phyloP scores from a whole-genome alignment of 805 yeast species.

The Priceomyces medius region DNA sequence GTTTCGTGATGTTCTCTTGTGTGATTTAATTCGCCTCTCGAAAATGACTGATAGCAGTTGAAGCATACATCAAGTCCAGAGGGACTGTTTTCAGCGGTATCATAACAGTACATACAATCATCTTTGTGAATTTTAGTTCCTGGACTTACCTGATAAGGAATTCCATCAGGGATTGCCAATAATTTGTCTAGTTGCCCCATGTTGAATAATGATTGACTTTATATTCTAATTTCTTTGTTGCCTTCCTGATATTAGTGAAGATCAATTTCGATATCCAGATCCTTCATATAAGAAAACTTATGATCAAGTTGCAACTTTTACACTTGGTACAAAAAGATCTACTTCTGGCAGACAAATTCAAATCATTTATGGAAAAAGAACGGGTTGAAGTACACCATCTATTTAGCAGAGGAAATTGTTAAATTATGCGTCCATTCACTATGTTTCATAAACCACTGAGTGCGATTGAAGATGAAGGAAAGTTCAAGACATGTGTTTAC shows the following conservation, averaged over 20 bases:
- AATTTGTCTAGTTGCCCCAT: slow-evolving; percentile 7
- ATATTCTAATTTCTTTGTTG: background rate
- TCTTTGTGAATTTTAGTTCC: slow-evolving; percentile 64
- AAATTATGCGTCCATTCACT: background rate
- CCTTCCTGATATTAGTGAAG: background rate
- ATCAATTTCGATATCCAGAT: background rate
- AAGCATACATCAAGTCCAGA: slow-evolving; percentile 76
- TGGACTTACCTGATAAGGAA: slow-evolving; percentile 21
- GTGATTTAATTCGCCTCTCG: slow-evolving; percentile 48
- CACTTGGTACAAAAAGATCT: background rate
- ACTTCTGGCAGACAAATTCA: background rate
- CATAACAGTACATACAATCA: slow-evolving; percentile 87
- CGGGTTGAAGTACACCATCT: no score
- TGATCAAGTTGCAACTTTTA: background rate
- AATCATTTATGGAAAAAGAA: background rate
- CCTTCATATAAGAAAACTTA: background rate
- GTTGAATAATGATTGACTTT: background rate
- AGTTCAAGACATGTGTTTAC: slow-evolving; percentile 42
- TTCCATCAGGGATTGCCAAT: slow-evolving; percentile 8
- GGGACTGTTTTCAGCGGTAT: slow-evolving; percentile 50
- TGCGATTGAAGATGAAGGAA: background rate
- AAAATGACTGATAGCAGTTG: slow-evolving; percentile 67
- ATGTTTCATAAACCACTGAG: background rate
- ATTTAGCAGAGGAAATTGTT: background rate
- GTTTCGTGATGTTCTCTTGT: slow-evolving; percentile 54